Percentiles rank a stretch among this genome's conserved stretches.
These are phyloP conservation scores for Edaphochlamys debaryana DNA, from an alignment of 139 green algal species.

Conservation along the genomic window DNA sequence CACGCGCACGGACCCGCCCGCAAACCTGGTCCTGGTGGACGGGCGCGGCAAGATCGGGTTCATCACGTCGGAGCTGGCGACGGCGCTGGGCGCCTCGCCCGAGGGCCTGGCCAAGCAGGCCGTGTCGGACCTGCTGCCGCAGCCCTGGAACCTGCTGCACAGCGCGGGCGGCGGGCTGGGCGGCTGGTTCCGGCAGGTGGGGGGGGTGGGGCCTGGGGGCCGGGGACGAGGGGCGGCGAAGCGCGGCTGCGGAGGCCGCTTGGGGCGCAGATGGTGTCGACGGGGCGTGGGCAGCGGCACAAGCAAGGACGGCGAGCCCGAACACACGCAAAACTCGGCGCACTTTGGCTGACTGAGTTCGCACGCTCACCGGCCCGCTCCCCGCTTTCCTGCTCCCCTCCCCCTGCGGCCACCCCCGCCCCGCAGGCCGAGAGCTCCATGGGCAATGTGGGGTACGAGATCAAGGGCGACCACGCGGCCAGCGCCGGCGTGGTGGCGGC, in stretches of 20 bases:
- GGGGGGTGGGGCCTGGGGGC: no score
- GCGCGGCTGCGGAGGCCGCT: no score
- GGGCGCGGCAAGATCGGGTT: constrained; percentile 23
- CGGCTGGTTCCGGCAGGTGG: constrained; percentile 16
- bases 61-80: constrained; percentile 22
- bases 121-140: constrained; percentile 21
- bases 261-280: no score
- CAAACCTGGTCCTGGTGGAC: constrained; percentile 27
- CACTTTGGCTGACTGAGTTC: no score
- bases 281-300: no score
- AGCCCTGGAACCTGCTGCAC: constrained; percentile 29
- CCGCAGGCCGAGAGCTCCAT: not conserved
- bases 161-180: constrained; percentile 5
- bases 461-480: not conserved
- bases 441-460: not conserved
- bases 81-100: constrained; percentile 18
- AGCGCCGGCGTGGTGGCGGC: no score
- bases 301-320: no score
- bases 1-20: constrained; percentile 5
- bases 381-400: no score
- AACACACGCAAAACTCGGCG: no score
- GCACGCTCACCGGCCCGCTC: no score
- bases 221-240: no score
- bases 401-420: no score
- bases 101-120: constrained; percentile 2